phyloP scores from a whole-genome alignment of 345 rosid species.

The Populus deltoides region DNA sequence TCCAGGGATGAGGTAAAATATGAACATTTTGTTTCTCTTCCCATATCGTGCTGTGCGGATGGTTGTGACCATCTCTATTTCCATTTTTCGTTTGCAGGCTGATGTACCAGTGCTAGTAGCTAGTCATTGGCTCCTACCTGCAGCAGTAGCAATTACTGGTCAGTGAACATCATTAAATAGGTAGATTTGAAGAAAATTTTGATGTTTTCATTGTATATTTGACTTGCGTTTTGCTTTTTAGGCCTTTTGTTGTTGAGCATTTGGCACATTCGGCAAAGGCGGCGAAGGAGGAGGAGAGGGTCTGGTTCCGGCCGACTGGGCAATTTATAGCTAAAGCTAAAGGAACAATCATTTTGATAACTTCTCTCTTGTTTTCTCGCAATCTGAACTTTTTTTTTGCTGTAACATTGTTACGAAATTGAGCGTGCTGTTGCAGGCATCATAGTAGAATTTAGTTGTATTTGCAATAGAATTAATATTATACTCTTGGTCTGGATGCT shows the following conservation, averaged over 20 bases:
- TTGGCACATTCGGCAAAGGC: conserved; percentile 73
- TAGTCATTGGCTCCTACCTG: conserved; percentile 79
- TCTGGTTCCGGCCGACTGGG: conserved; percentile 52
- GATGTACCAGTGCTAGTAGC: conserved; percentile 67
- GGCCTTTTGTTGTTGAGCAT: conserved; percentile 71
- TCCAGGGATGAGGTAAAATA: conserved; percentile 71
- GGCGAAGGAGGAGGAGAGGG: conserved; percentile 67
- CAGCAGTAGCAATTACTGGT: conserved; percentile 65
- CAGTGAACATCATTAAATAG: conserved; percentile 15
- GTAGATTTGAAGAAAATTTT: neutral
- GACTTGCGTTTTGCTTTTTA: conserved; percentile 19
- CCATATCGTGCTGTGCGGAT: neutral
- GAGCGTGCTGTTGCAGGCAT: conserved; percentile 10
- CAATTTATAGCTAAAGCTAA: conserved; percentile 35
- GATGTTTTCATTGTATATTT: neutral
- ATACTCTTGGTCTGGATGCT: conserved; percentile 18
- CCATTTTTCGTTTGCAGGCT: conserved; percentile 42
- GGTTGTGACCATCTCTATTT: neutral
- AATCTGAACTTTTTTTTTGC: neutral
- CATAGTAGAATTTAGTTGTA: conserved; percentile 15
- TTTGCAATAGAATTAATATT: conserved; percentile 9
- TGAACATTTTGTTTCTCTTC: neutral
- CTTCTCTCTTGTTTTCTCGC: neutral
- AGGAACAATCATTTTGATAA: neutral
- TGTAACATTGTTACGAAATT: neutral